These are phyloP conservation scores for Hansenula anomala DNA, from an alignment of 1,139 yeast species.

Conservation along the genomic window DNA sequence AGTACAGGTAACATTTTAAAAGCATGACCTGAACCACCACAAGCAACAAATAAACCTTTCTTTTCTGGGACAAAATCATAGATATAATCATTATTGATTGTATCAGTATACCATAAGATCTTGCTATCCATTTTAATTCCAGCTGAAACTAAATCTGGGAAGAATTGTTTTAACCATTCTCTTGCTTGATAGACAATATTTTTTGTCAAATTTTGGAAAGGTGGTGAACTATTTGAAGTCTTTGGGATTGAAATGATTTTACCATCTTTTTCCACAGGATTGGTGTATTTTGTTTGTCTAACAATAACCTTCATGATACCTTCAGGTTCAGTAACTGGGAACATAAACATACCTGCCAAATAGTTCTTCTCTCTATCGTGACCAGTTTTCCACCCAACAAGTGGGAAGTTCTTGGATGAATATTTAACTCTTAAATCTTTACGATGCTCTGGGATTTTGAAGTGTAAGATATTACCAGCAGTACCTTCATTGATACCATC, in stretches of 20 bases:
- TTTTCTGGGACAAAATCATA: conserved; percentile 34
- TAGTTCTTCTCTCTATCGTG: conserved; percentile 12
- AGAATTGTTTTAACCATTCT: conserved; percentile 17
- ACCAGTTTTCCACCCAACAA: conserved; percentile 21
- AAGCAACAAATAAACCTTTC: conserved; percentile 32
- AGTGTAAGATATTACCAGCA: conserved; percentile 24
- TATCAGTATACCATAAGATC: conserved; percentile 40
- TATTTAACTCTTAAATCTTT: conserved; percentile 24
- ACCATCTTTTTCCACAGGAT: conserved; percentile 14
- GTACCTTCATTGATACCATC: conserved; percentile 28
- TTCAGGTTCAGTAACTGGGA: conserved; percentile 23
- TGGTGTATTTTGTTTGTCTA: conserved; percentile 24
- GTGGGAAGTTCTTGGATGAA: conserved; percentile 19
- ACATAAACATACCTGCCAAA: conserved; percentile 25
- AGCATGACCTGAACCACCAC: conserved; percentile 41
- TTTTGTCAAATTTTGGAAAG: conserved; percentile 13
- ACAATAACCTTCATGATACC: conserved; percentile 14
- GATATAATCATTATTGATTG: conserved; percentile 35
- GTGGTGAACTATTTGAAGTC: conserved; percentile 14
- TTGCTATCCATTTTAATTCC: conserved; percentile 21
- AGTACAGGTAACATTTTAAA: conserved; percentile 32
- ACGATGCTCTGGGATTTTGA: conserved; percentile 21
- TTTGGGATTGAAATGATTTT: conserved; percentile 21
- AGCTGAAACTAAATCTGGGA: conserved; percentile 21
- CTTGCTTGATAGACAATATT: conserved; percentile 20